Percentiles rank a stretch among this genome's conserved stretches.
Conservation (phyloP, 164 flowering plant genomes). For the Liquidambar formosana region DNA sequence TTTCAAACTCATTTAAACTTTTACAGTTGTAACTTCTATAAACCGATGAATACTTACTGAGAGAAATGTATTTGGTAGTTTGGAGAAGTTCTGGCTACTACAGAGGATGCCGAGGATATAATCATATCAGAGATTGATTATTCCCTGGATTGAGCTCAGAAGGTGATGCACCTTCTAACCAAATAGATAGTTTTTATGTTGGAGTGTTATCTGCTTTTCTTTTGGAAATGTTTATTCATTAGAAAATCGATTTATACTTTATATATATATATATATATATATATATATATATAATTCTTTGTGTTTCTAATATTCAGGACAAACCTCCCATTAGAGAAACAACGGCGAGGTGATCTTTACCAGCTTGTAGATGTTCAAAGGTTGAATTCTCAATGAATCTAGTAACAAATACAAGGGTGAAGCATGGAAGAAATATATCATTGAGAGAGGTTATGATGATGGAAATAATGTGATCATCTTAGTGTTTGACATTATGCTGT, state of each 20-base stretch:
- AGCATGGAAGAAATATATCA: not conserved
- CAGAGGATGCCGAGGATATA: conserved; percentile 81
- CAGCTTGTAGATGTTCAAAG: conserved; percentile 85
- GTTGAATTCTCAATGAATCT: conserved; percentile 35
- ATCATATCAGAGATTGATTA: conserved; percentile 87
- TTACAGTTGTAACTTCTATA: too few relatives aligned
- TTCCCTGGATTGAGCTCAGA: conserved; percentile 63
- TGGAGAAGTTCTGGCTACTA: conserved; percentile 89
- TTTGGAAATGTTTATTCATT: not conserved
- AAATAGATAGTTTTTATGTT: not conserved
- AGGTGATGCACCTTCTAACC: conserved; percentile 41
- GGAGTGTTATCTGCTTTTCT: not conserved
- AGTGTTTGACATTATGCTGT: too few relatives aligned
- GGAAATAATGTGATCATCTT: too few relatives aligned
- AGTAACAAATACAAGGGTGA: not conserved
- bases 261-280: too few relatives aligned
- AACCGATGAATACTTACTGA: not conserved
- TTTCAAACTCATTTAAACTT: too few relatives aligned
- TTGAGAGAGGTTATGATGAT: too few relatives aligned
- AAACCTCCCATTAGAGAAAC: conserved; percentile 72
- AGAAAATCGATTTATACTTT: not conserved
- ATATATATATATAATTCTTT: not conserved
- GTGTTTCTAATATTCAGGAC: conserved; percentile 40
- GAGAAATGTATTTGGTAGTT: conserved; percentile 47
- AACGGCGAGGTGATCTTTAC: conserved; percentile 89